Percentiles rank a stretch among this genome's conserved stretches.
These are phyloP conservation scores for Mycena galericulata DNA, from an alignment of 768 basidiomycete genomes.

Conservation along the genomic window DNA sequence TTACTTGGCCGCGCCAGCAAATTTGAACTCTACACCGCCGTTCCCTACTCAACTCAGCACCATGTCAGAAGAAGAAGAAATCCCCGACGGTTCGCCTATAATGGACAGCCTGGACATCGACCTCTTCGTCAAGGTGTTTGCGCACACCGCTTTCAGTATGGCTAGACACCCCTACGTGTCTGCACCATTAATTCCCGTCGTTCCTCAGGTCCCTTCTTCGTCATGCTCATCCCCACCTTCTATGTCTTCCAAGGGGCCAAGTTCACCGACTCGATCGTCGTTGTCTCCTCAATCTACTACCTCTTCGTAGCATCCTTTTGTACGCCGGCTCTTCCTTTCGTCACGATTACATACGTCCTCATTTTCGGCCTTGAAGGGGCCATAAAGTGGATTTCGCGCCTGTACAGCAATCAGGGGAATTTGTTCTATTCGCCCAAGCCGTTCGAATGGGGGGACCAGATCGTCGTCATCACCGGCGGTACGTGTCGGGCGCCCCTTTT, in stretches of 20 bases:
- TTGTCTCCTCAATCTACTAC: slow-evolving; percentile 67
- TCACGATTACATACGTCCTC: slow-evolving; percentile 18
- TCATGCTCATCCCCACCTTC: slow-evolving; percentile 83
- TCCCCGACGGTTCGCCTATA: slow-evolving; percentile 59
- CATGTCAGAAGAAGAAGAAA: slow-evolving; percentile 43
- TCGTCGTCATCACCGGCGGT: slow-evolving; percentile 95
- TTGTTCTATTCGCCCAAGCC: slow-evolving; percentile 68
- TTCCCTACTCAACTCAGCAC: slow-evolving; percentile 35
- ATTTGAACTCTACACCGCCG: slow-evolving; percentile 51
- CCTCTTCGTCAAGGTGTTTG: slow-evolving; percentile 81
- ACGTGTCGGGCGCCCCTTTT: background rate
- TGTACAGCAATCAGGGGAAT: slow-evolving; percentile 82
- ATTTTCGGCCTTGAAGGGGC: slow-evolving; percentile 61
- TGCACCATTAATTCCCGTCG: slow-evolving; percentile 18
- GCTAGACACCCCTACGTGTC: too few species aligned
- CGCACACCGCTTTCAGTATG: slow-evolving; percentile 85
- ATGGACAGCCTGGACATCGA: slow-evolving; percentile 84
- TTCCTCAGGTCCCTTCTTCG: slow-evolving; percentile 83
- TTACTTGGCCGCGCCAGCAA: slow-evolving; percentile 80
- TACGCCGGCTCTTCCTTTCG: slow-evolving; percentile 45
- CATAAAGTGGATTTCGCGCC: slow-evolving; percentile 73
- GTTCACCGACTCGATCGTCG: slow-evolving; percentile 62
- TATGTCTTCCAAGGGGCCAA: slow-evolving; percentile 77
- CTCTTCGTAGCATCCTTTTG: slow-evolving; percentile 73
- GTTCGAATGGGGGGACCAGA: slow-evolving; percentile 89